These are phyloP conservation scores for Vanilla planifolia DNA, from an alignment of 106 monocot genomes.

Conservation along the genomic window DNA sequence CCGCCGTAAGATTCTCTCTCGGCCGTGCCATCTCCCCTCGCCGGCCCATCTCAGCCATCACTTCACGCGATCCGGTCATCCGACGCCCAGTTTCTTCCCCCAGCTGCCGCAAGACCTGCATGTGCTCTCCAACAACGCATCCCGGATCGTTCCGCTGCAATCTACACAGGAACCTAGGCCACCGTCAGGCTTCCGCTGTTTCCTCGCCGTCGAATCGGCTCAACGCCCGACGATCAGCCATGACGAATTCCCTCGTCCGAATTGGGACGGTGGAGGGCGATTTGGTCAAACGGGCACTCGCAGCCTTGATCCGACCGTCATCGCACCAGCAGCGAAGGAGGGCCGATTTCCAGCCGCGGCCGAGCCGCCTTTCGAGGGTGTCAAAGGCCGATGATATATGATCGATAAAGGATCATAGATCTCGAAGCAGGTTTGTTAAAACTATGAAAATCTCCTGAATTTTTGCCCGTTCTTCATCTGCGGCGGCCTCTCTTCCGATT, in stretches of 20 bases:
- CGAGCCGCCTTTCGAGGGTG: constrained; percentile 45
- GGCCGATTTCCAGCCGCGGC: constrained; percentile 30
- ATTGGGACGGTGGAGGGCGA: constrained; percentile 57
- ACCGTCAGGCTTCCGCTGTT: constrained; percentile 3
- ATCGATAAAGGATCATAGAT: not conserved
- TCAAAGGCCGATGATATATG: constrained; percentile 20
- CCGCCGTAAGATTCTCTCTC: constrained; percentile 24
- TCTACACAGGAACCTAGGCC: constrained; percentile 41
- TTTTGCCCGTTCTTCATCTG: not conserved
- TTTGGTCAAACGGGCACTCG: constrained; percentile 32
- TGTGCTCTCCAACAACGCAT: constrained; percentile 79
- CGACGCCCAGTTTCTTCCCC: not conserved
- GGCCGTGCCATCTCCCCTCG: constrained; percentile 23
- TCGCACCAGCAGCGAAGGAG: constrained; percentile 42
- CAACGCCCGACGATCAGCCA: constrained; percentile 31
- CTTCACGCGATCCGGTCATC: not conserved
- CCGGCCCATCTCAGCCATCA: constrained; percentile 18
- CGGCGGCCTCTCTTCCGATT: not conserved
- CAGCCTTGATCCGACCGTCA: constrained; percentile 44
- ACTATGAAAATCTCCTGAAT: not conserved
- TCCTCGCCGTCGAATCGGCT: constrained; percentile 24
- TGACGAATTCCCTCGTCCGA: constrained; percentile 49
- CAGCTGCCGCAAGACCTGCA: constrained; percentile 30
- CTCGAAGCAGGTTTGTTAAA: not conserved
- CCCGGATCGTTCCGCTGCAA: constrained; percentile 74